Evolutionary conservation across 2,329 filamentous ascomycete genomes (phyloP).

Genomic region (Fusarium mangiferae): DNA sequence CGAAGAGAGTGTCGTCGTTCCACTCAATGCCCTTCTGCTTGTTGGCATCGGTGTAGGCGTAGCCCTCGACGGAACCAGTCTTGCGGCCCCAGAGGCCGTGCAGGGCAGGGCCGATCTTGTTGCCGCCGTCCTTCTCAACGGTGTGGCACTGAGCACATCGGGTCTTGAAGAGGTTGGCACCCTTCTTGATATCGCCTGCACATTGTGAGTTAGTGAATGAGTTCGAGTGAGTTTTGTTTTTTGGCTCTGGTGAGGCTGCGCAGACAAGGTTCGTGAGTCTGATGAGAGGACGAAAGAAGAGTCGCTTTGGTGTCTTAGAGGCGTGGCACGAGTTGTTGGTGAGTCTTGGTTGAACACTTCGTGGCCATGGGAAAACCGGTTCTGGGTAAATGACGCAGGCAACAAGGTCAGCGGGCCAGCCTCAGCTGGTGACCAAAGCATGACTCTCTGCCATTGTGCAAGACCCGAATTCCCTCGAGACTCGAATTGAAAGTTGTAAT

Average conservation of each 20-base stretch:
- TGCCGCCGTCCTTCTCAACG: slow-evolving; percentile 86
- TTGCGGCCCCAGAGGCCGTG: slow-evolving; percentile 98
- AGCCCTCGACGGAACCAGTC: slow-evolving; percentile 90
- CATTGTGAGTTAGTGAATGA: slow-evolving; percentile 44
- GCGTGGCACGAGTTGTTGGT: slow-evolving; percentile 11
- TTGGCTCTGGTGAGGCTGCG: neutral
- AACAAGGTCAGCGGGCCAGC: slow-evolving; percentile 18
- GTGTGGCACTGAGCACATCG: slow-evolving; percentile 99
- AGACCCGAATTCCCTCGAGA: neutral
- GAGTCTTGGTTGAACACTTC: slow-evolving; percentile 23
- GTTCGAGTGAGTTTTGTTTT: neutral
- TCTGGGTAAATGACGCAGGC: slow-evolving; percentile 51
- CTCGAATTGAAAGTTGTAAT: slow-evolving; percentile 5
- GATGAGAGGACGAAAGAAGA: neutral
- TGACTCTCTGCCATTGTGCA: neutral
- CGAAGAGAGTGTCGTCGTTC: slow-evolving; percentile 88
- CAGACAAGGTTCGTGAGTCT: neutral
- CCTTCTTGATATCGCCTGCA: slow-evolving; percentile 94
- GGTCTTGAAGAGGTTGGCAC: slow-evolving; percentile 99
- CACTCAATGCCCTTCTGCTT: slow-evolving; percentile 94
- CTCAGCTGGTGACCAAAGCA: neutral
- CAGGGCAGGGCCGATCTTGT: slow-evolving; percentile 98
- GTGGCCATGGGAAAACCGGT: slow-evolving; percentile 25
- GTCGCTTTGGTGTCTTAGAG: slow-evolving; percentile 1
- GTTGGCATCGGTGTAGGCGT: slow-evolving; percentile 99